Conservation (phyloP, 2,329 filamentous ascomycete genomes). For the Penicillium rolfsii region DNA sequence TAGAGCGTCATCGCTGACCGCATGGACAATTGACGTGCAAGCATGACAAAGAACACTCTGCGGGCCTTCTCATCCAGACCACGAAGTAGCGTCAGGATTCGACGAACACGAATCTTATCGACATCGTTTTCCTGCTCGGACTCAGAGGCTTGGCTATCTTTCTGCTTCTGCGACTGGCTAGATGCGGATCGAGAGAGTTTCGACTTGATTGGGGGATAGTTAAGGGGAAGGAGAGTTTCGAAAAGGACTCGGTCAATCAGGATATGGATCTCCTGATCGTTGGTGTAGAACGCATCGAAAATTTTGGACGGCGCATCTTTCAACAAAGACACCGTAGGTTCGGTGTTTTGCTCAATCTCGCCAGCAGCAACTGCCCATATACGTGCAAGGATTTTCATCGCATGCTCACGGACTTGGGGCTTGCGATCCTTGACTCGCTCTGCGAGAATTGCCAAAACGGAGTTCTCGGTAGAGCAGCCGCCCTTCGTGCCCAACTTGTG, state of each 20-base stretch:
- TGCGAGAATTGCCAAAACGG: slow-evolving; percentile 78
- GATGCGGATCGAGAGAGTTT: slow-evolving; percentile 52
- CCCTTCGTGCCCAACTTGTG: slow-evolving; percentile 78
- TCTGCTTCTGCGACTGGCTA: slow-evolving; percentile 60
- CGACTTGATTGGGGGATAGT: slow-evolving; percentile 72
- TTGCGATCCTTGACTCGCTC: slow-evolving; percentile 89
- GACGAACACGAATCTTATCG: slow-evolving; percentile 74
- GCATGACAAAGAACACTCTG: slow-evolving; percentile 85
- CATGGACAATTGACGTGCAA: slow-evolving; percentile 74
- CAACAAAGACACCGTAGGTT: slow-evolving; percentile 73
- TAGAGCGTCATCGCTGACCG: slow-evolving; percentile 75
- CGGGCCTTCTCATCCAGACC: slow-evolving; percentile 77
- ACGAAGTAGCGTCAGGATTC: slow-evolving; percentile 79
- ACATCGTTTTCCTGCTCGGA: slow-evolving; percentile 46
- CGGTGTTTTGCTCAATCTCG: slow-evolving; percentile 81
- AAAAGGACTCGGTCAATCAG: slow-evolving; percentile 83
- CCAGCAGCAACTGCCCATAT: slow-evolving; percentile 94
- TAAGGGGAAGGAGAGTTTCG: slow-evolving; percentile 86
- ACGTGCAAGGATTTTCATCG: slow-evolving; percentile 79
- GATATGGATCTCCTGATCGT: slow-evolving; percentile 82
- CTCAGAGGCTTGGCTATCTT: slow-evolving; percentile 41
- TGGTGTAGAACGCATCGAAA: slow-evolving; percentile 85
- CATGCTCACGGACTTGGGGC: slow-evolving; percentile 77
- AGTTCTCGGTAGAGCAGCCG: slow-evolving; percentile 73
- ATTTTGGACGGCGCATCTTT: slow-evolving; percentile 82